These are phyloP conservation scores for Boletus patriciae DNA, from an alignment of 768 basidiomycete species.

Conservation along the genomic window DNA sequence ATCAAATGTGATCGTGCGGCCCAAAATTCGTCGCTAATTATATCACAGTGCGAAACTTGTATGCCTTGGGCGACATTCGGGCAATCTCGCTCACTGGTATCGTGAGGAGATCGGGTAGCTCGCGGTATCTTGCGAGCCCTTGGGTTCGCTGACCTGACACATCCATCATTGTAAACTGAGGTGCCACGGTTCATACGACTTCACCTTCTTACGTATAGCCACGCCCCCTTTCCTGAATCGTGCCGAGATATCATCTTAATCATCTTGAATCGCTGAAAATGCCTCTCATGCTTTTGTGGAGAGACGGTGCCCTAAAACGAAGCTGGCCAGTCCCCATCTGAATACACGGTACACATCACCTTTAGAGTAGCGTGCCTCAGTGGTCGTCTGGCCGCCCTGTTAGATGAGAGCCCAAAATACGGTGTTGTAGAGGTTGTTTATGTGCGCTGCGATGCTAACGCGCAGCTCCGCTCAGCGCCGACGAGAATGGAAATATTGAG, in stretches of 20 bases:
- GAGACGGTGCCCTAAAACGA: constrained; percentile 77
- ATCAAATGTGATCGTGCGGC: constrained; percentile 55
- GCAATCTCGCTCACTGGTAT: neutral
- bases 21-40: constrained; percentile 86
- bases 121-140: neutral
- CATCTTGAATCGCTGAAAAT: constrained; percentile 82
- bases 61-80: constrained; percentile 37
- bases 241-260: constrained; percentile 76
- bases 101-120: neutral
- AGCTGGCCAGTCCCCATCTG: constrained; percentile 5
- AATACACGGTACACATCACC: constrained; percentile 41
- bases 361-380: constrained; percentile 79
- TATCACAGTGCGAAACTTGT: constrained; percentile 73
- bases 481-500: neutral
- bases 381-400: constrained; percentile 72
- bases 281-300: constrained; percentile 81
- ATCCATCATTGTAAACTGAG: neutral
- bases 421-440: constrained; percentile 94
- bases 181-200: neutral
- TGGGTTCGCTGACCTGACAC: constrained; percentile 9
- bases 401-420: constrained; percentile 92
- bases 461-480: constrained; percentile 2
- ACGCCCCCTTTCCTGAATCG: constrained; percentile 85
- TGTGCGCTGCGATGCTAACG: constrained; percentile 65
- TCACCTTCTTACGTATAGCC: constrained; percentile 65